These are phyloP conservation scores for Stygiomarasmius scandens DNA, from an alignment of 1,284 basidiomycete species.

Conservation along the genomic window DNA sequence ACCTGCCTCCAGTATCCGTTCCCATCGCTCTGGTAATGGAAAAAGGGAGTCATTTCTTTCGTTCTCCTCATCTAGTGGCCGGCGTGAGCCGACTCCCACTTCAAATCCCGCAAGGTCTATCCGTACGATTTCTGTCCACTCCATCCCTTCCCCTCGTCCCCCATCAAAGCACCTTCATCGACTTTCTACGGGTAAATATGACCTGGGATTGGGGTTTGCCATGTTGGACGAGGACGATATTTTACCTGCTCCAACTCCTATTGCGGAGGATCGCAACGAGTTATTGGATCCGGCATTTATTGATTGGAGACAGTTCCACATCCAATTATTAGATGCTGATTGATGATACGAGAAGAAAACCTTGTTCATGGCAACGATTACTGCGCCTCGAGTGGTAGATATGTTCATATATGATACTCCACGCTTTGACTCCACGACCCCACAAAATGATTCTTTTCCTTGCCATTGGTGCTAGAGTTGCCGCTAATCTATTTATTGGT, in stretches of 20 bases:
- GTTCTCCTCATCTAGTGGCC: constrained; percentile 37
- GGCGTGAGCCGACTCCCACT: constrained; percentile 28
- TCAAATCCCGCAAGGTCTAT: constrained; percentile 38
- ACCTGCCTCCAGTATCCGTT: constrained; percentile 6
- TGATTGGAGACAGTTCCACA: constrained; percentile 51
- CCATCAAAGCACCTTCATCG: constrained; percentile 33
- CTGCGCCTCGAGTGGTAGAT: too few species aligned
- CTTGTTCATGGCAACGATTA: too few species aligned
- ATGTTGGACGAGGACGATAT: constrained; percentile 33
- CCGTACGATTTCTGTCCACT: constrained; percentile 29
- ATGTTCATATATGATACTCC: too few species aligned
- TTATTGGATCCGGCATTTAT: constrained; percentile 37
- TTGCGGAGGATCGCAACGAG: constrained; percentile 18
- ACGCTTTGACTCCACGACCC: too few species aligned
- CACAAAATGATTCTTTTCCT: too few species aligned
- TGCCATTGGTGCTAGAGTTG: too few species aligned
- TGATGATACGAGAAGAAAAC: too few species aligned
- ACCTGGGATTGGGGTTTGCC: constrained; percentile 27
- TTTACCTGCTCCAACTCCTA: constrained; percentile 17
- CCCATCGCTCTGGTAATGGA: constrained; percentile 3
- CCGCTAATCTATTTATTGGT: too few species aligned
- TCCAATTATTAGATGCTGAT: constrained; percentile 31
- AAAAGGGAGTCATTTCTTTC: constrained; percentile 47
- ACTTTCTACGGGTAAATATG: constrained; percentile 28
- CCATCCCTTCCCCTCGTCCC: constrained; percentile 25